A percentile compares a stretch with the other conserved stretches of the same genome.
Evolutionary conservation across 176 grass and related monocot species (phyloP).

Genomic region (Triticum aestivum): IWGSC_CS_RefSeq_v2.1 NC_057797.1:152174162-152174661

Average conservation of each 20-base stretch:
- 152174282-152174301: conserved; percentile 32
- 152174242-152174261: conserved; percentile 50
- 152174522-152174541: conserved; percentile 17
- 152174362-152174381: background rate
- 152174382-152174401: conserved; percentile 30
- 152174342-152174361: background rate
- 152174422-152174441: conserved; percentile 28
- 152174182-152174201: conserved; percentile 33
- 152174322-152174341: background rate
- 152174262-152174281: conserved; percentile 32
- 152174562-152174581: background rate
- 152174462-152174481: conserved; percentile 25
- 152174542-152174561: conserved; percentile 28
- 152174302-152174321: conserved; percentile 13
- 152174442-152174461: conserved; percentile 9
- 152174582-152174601: conserved; percentile 42
- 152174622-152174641: conserved; percentile 37
- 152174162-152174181: conserved; percentile 6
- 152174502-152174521: conserved; percentile 35
- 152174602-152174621: conserved; percentile 28
- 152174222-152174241: conserved; percentile 22
- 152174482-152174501: conserved; percentile 35
- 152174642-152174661: conserved; percentile 39
- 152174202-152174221: conserved; percentile 13
- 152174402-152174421: conserved; percentile 30